These are phyloP conservation scores for Henckelia pumila DNA, from an alignment of 257 asterid genomes.

Conservation along the genomic window DNA sequence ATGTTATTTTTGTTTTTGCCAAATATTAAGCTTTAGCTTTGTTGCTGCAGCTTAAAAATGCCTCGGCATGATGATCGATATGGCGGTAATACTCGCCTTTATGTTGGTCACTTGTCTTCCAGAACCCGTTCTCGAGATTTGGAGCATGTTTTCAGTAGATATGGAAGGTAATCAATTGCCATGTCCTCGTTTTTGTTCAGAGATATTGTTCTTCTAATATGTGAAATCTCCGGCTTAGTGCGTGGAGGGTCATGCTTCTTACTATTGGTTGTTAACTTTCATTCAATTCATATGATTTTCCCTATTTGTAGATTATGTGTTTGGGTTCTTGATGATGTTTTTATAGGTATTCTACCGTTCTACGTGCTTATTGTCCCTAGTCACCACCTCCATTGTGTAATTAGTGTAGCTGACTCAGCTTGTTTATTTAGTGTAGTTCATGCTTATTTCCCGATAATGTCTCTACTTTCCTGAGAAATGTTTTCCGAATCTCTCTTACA, in stretches of 20 bases:
- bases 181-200: background rate
- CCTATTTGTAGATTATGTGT: background rate
- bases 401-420: slow-evolving; percentile 5
- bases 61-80: slow-evolving; percentile 68
- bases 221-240: background rate
- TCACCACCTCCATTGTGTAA: background rate
- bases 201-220: background rate
- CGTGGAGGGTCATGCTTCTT: background rate
- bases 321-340: too few relatives aligned
- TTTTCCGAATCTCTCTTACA: slow-evolving; percentile 7
- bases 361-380: background rate
- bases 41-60: slow-evolving; percentile 37
- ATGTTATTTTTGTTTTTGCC: background rate
- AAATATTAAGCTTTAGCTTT: background rate
- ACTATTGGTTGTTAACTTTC: background rate
- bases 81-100: slow-evolving; percentile 63
- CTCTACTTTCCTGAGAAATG: background rate
- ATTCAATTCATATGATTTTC: background rate
- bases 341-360: background rate
- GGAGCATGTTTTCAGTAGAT: slow-evolving; percentile 62
- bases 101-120: slow-evolving; percentile 76
- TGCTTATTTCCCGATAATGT: background rate
- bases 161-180: slow-evolving; percentile 53
- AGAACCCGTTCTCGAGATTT: slow-evolving; percentile 73
- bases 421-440: background rate